A percentile compares a stretch with the other conserved stretches of the same genome.
Evolutionary conservation across 2,329 filamentous ascomycete species (phyloP).

Genomic region (Colletotrichum sp.): DNA sequence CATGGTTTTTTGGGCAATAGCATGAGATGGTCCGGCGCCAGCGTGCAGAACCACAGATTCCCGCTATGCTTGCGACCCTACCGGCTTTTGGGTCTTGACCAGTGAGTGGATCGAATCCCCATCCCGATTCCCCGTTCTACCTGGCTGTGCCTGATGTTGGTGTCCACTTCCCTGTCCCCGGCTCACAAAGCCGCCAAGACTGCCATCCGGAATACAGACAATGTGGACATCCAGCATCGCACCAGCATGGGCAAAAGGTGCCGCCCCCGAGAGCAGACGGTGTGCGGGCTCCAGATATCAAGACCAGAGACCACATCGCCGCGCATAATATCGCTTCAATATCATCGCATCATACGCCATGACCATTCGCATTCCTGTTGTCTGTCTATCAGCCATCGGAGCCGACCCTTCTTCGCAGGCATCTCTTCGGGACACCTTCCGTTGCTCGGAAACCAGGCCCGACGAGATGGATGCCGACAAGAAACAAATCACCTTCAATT

Average conservation of each 20-base stretch:
- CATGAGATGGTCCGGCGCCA: background rate
- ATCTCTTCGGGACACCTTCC: background rate
- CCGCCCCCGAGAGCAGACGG: background rate
- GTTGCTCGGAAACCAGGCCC: background rate
- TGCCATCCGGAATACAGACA: background rate
- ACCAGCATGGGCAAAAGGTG: background rate
- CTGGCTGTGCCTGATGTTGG: background rate
- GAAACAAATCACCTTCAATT: background rate
- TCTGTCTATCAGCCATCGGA: background rate
- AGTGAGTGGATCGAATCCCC: background rate
- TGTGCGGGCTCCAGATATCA: background rate
- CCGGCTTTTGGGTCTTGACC: background rate
- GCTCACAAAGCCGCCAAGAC: constrained; percentile 3
- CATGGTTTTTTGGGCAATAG: background rate
- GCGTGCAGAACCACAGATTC: background rate
- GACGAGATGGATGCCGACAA: background rate
- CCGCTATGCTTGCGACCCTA: constrained; percentile 1
- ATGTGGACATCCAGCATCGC: background rate
- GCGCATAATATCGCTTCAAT: background rate
- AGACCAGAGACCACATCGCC: background rate
- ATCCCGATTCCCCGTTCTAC: background rate
- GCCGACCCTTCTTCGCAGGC: background rate
- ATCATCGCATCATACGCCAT: background rate
- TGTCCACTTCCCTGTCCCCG: background rate
- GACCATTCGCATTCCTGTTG: background rate